A percentile compares a stretch with the other conserved stretches of the same genome.
These are phyloP conservation scores for Furculomyces boomerangus DNA, from an alignment of 371 early-diverging fungal genomes.

Conservation along the genomic window DNA sequence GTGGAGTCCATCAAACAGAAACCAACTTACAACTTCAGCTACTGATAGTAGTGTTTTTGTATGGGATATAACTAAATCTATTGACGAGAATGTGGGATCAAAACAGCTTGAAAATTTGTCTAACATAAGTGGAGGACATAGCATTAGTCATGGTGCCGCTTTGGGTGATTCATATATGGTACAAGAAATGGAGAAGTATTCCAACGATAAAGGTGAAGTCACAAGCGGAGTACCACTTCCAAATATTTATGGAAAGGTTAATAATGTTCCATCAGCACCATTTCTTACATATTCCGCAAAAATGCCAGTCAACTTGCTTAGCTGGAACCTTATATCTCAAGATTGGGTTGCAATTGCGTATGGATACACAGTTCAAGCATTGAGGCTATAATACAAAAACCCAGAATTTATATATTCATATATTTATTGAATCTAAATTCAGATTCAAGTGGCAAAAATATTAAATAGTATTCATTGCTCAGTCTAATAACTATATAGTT, in stretches of 20 bases:
- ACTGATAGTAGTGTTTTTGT: conserved; percentile 24
- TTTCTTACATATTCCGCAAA: conserved; percentile 22
- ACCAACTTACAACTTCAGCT: conserved; percentile 21
- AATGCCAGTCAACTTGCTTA: conserved; percentile 20
- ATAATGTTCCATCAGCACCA: conserved; percentile 12
- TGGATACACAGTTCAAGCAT: conserved; percentile 24
- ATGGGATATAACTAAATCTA: conserved; percentile 19
- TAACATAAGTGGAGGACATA: too few species aligned
- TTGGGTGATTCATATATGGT: too few species aligned
- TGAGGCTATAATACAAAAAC: conserved; percentile 12
- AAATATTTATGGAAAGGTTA: background rate
- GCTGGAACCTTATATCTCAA: conserved; percentile 18
- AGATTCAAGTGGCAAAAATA: too few species aligned
- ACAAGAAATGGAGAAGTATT: too few species aligned
- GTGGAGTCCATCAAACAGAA: conserved; percentile 18
- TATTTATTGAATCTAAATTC: too few species aligned
- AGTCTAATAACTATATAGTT: too few species aligned
- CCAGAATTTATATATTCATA: background rate
- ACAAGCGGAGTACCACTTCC: background rate
- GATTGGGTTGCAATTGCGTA: conserved; percentile 26
- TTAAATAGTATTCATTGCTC: too few species aligned
- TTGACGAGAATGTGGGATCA: background rate
- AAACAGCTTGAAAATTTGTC: background rate
- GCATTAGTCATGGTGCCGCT: too few species aligned
- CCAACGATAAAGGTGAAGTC: background rate